A percentile compares a stretch with the other conserved stretches of the same genome.
phyloP scores from a whole-genome alignment of 2,329 filamentous ascomycete species.

The Ophiostoma perfectum region DNA sequence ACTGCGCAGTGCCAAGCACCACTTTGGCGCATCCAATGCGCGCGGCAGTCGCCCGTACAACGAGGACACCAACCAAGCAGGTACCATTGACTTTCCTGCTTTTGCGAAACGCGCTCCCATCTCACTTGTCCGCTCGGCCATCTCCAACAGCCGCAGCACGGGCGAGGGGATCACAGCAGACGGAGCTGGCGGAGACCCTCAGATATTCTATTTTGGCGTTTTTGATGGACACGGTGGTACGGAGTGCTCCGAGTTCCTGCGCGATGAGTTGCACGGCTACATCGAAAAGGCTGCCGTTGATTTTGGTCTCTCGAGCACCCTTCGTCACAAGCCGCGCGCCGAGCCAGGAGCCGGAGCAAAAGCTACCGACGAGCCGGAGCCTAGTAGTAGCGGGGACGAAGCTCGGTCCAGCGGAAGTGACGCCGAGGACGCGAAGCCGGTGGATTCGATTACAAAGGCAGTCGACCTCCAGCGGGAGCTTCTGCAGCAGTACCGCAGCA shows the following conservation, averaged over 20 bases:
- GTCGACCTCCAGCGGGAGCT: slow-evolving; percentile 61
- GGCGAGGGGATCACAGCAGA: slow-evolving; percentile 65
- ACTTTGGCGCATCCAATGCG: slow-evolving; percentile 76
- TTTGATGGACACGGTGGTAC: slow-evolving; percentile 93
- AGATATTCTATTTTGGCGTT: slow-evolving; percentile 95
- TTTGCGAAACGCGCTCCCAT: slow-evolving; percentile 81
- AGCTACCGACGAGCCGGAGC: neutral
- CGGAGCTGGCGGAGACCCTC: slow-evolving; percentile 73
- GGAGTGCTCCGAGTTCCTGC: slow-evolving; percentile 81
- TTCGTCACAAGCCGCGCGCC: slow-evolving; percentile 42
- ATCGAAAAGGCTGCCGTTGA: slow-evolving; percentile 73
- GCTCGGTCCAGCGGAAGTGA: neutral
- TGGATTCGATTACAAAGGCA: slow-evolving; percentile 7
- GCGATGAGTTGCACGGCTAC: slow-evolving; percentile 79
- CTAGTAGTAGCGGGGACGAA: neutral
- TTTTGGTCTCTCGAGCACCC: slow-evolving; percentile 73
- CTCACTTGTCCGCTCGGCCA: slow-evolving; percentile 44
- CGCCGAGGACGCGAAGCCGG: neutral
- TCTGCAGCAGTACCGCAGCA: slow-evolving; percentile 70
- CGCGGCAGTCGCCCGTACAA: slow-evolving; percentile 83
- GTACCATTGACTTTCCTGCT: slow-evolving; percentile 84
- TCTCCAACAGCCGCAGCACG: slow-evolving; percentile 45
- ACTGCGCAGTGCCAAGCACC: slow-evolving; percentile 87
- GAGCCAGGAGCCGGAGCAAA: neutral
- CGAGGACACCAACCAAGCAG: slow-evolving; percentile 90